Percentiles rank a stretch among this genome's conserved stretches.
Evolutionary conservation across 129 eudicot species (phyloP).

Genomic region (Chrysanthemum lavandulifolium): DNA sequence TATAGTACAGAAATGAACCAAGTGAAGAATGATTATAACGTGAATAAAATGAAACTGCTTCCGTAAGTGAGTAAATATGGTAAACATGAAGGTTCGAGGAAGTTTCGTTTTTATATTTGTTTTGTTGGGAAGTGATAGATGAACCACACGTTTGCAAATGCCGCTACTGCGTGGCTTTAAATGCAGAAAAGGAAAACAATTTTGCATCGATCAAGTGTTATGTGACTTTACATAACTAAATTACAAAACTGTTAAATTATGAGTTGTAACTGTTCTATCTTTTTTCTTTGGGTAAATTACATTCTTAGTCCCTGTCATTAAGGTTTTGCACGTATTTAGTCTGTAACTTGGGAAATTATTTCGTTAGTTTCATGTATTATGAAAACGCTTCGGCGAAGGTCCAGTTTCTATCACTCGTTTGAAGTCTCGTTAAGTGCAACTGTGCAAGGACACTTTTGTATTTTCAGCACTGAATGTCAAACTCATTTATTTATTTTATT

Average conservation of each 20-base stretch:
- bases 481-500: too few species aligned
- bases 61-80: not conserved
- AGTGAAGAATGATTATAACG: not conserved
- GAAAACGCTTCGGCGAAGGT: too few species aligned
- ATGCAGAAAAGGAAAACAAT: slow-evolving; percentile 28
- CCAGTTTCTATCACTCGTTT: too few species aligned
- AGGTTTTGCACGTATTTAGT: too few species aligned
- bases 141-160: slow-evolving; percentile 35
- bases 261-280: too few species aligned
- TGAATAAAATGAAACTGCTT: not conserved
- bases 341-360: too few species aligned
- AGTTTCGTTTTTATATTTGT: slow-evolving; percentile 27
- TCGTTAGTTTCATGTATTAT: too few species aligned
- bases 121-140: slow-evolving; percentile 16
- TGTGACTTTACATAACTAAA: not conserved
- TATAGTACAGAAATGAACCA: not conserved
- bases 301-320: too few species aligned
- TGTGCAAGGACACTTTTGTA: too few species aligned
- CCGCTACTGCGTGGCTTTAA: slow-evolving; percentile 28
- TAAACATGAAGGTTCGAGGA: slow-evolving; percentile 25
- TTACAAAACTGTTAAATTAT: not conserved
- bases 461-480: too few species aligned
- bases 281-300: too few species aligned
- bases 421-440: too few species aligned
- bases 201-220: slow-evolving; percentile 8